phyloP scores from a whole-genome alignment of 306 rosid genomes.

The Vigna radiata region DNA sequence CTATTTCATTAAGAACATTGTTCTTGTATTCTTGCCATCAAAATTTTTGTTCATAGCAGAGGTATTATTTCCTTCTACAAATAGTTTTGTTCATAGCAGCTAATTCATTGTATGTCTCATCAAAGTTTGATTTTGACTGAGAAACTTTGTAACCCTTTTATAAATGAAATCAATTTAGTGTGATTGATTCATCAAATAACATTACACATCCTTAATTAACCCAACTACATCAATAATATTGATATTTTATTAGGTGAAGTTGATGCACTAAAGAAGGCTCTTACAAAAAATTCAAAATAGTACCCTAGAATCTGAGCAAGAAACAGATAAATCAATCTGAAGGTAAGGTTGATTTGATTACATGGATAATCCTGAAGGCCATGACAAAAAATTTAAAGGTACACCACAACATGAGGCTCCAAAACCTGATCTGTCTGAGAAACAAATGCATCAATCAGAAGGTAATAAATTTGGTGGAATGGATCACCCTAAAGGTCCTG shows the following conservation, averaged over 20 bases:
- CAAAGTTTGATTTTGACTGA: constrained; percentile 15
- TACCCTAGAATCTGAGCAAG: constrained; percentile 21
- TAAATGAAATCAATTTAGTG: neutral
- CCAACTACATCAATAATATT: neutral
- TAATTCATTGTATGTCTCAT: neutral
- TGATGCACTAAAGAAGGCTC: neutral
- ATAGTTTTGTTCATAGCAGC: neutral
- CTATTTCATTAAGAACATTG: neutral
- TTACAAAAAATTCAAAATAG: neutral
- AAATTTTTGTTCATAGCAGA: neutral
- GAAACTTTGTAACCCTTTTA: neutral
- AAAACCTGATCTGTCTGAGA: neutral
- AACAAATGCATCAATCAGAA: neutral
- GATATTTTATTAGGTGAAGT: neutral
- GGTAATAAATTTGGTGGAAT: neutral
- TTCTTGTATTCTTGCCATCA: neutral
- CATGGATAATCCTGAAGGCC: neutral
- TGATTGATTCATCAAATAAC: neutral
- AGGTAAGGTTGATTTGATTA: neutral
- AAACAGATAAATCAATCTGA: neutral
- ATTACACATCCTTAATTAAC: neutral
- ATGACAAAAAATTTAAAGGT: neutral
- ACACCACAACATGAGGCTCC: constrained; percentile 5
- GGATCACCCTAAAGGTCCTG: neutral
- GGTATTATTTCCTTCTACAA: neutral